Evolutionary conservation across 2,329 filamentous ascomycete genomes (phyloP).

Genomic region (Stromatinia cepivora): DNA sequence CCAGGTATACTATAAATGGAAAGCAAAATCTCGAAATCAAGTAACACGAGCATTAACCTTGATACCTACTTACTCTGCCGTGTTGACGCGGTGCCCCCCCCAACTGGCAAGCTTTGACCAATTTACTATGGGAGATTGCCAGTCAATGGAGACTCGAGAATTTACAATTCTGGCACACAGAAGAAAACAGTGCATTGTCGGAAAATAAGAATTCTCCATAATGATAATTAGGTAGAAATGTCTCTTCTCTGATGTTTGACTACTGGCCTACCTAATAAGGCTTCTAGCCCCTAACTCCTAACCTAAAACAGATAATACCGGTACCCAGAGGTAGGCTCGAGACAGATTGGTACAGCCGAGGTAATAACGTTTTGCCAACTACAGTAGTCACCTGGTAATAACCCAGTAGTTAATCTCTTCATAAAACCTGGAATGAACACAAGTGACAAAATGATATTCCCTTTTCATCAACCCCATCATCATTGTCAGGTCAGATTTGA

Average conservation of each 20-base stretch:
- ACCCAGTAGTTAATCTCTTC: neutral
- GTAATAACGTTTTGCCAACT: conserved; percentile 9
- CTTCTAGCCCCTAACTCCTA: neutral
- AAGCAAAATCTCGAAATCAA: conserved; percentile 15
- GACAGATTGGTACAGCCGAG: neutral
- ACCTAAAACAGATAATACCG: neutral
- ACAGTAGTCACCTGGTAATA: neutral
- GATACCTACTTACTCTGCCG: neutral
- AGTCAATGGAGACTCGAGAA: conserved; percentile 10
- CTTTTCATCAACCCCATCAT: conserved; percentile 15
- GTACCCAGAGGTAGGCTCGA: neutral
- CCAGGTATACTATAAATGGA: neutral
- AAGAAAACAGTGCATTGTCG: neutral
- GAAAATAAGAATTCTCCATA: conserved; percentile 12
- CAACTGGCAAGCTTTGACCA: conserved; percentile 7
- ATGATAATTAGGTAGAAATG: conserved; percentile 1
- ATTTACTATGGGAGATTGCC: conserved; percentile 8
- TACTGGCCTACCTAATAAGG: conserved; percentile 1
- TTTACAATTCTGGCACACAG: conserved; percentile 5
- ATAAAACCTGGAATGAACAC: conserved; percentile 13
- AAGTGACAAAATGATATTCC: conserved; percentile 1
- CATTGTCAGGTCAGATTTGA: conserved; percentile 18
- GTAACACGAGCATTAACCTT: conserved; percentile 14
- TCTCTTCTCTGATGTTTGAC: neutral
- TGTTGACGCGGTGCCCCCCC: neutral